phyloP scores from a whole-genome alignment of 2,329 filamentous ascomycete genomes.

The Dactylellina drechsleri region DNA sequence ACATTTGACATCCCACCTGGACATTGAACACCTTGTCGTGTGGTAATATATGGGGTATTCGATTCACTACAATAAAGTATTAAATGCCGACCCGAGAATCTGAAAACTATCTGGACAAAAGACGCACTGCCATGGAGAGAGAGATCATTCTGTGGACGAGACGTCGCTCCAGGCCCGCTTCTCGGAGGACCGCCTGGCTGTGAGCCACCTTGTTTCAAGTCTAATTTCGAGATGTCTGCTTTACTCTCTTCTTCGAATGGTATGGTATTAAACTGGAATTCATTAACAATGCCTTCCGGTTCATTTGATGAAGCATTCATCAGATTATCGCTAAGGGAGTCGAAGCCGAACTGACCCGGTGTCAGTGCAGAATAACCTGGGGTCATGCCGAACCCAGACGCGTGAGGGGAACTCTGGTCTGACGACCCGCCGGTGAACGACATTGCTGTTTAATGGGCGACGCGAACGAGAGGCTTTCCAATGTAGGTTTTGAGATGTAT shows the following conservation, averaged over 20 bases:
- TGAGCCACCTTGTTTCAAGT: constrained; percentile 31
- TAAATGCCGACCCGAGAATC: background rate
- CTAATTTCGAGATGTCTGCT: constrained; percentile 41
- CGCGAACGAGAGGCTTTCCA: background rate
- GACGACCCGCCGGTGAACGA: constrained; percentile 47
- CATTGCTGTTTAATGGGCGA: constrained; percentile 14
- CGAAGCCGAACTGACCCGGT: constrained; percentile 49
- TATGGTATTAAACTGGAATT: constrained; percentile 52
- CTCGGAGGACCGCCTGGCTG: constrained; percentile 21
- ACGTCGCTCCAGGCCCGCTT: constrained; percentile 15
- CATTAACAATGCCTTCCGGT: constrained; percentile 46
- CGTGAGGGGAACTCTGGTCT: constrained; percentile 48
- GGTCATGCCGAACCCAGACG: constrained; percentile 48
- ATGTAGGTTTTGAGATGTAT: background rate
- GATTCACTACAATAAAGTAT: constrained; percentile 23
- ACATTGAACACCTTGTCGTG: constrained; percentile 53
- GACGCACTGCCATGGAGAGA: constrained; percentile 48
- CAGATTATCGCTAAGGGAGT: constrained; percentile 45
- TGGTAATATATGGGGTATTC: constrained; percentile 44
- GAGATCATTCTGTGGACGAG: constrained; percentile 25
- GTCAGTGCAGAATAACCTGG: constrained; percentile 49
- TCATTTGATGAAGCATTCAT: constrained; percentile 46
- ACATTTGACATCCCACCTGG: constrained; percentile 51
- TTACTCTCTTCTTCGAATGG: constrained; percentile 48
- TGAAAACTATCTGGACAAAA: too few relatives aligned